Conservation (phyloP, 2,329 filamentous ascomycete species). For the Microcyclospora pomicola region DNA sequence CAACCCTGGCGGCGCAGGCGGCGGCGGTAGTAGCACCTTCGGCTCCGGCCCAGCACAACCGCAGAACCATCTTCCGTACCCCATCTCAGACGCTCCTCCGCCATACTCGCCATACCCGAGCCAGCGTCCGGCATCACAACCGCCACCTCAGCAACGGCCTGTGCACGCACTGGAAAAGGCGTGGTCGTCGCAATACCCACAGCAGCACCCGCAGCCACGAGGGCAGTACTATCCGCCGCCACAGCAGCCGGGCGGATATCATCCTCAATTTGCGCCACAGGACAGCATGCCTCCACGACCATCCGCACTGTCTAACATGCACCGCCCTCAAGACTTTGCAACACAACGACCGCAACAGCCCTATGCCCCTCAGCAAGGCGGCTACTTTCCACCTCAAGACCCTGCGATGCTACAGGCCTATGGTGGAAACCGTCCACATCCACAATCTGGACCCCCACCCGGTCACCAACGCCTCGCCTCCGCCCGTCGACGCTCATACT, state of each 20-base stretch:
- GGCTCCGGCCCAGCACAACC: conserved; percentile 2
- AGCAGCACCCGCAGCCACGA: neutral
- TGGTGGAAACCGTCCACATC: neutral
- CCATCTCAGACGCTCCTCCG: conserved; percentile 18
- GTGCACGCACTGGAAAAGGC: no score
- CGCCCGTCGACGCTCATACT: conserved; percentile 1
- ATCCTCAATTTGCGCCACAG: neutral
- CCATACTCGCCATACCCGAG: conserved; percentile 13
- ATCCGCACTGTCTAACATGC: conserved; percentile 11
- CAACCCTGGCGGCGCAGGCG: conserved; percentile 7
- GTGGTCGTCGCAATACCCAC: neutral
- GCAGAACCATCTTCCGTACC: conserved; percentile 13
- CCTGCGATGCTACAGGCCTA: neutral
- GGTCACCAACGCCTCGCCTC: neutral
- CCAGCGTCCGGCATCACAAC: conserved; percentile 18
- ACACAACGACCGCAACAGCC: conserved; percentile 3
- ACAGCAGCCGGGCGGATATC: no score
- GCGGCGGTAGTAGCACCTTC: neutral
- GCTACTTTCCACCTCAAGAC: neutral
- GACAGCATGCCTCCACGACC: neutral
- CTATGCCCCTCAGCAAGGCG: neutral
- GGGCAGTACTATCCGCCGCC: no score
- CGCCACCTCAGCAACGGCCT: conserved; percentile 11
- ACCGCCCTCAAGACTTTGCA: conserved; percentile 6
- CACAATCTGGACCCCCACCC: neutral